Evolutionary conservation across 805 yeast species (phyloP).

Genomic region (Candida coleopterorum): DNA sequence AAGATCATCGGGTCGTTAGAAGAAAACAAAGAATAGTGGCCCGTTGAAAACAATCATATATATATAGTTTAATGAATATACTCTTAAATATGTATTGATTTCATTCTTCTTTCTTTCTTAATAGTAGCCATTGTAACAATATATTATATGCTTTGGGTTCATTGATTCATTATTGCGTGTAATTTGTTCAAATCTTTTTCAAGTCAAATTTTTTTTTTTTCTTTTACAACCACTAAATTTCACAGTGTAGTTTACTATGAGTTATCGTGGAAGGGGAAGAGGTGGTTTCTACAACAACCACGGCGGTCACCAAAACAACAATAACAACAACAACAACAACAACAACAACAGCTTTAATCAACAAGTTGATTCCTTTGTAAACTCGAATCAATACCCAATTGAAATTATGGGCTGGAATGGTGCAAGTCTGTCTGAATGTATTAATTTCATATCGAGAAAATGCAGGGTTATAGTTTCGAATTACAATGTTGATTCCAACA

Average conservation of each 20-base stretch:
- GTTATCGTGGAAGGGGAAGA: constrained; percentile 36
- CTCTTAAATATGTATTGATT: too few relatives aligned
- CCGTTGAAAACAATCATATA: too few relatives aligned
- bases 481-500: constrained; percentile 44
- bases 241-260: constrained; percentile 16
- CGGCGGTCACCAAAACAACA: constrained; percentile 5
- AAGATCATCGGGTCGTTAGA: constrained; percentile 67
- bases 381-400: constrained; percentile 41
- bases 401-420: constrained; percentile 81
- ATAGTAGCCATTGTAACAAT: background rate
- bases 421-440: constrained; percentile 63
- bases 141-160: too few relatives aligned
- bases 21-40: constrained; percentile 10
- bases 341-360: too few relatives aligned
- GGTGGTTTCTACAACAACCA: constrained; percentile 16
- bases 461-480: constrained; percentile 52
- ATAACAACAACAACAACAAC: constrained; percentile 10
- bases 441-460: constrained; percentile 66
- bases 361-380: constrained; percentile 23
- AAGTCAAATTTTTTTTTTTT: too few relatives aligned
- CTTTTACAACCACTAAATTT: background rate
- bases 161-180: too few relatives aligned
- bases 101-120: background rate
- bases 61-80: too few relatives aligned
- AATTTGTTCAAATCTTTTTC: too few relatives aligned